A percentile compares a stretch with the other conserved stretches of the same genome.
Conservation (phyloP, 768 basidiomycete genomes). For the Termitomyces sp. region DNA sequence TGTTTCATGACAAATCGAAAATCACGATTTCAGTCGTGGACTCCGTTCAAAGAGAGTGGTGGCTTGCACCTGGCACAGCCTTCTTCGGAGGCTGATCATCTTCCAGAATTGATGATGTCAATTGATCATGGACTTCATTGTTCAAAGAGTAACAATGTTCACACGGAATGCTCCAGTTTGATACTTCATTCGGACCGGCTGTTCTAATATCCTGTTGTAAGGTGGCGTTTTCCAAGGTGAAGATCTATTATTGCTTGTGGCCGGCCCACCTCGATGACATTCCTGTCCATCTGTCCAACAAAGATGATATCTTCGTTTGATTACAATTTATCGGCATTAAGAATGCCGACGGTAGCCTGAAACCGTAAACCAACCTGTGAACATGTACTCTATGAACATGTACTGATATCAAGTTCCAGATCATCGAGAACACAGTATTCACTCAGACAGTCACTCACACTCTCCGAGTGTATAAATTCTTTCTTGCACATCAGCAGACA, state of each 20-base stretch:
- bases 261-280: not conserved
- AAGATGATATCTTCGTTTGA: not conserved
- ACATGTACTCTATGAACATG: not conserved
- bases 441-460: no score
- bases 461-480: not conserved
- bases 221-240: not conserved
- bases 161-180: no score
- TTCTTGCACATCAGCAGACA: not conserved
- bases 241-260: not conserved
- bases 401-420: not conserved
- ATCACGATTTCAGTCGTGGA: no score
- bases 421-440: not conserved
- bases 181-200: not conserved
- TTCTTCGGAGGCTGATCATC: no score
- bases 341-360: not conserved
- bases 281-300: not conserved
- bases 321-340: not conserved
- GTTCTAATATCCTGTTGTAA: not conserved
- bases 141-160: not conserved
- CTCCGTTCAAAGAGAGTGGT: no score
- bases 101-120: no score
- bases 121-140: not conserved
- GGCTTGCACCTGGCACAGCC: no score
- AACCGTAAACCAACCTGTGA: not conserved
- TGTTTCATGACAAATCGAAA: not conserved